These are phyloP conservation scores for Trichophyton benhamiae DNA, from an alignment of 2,329 filamentous ascomycete genomes.

Conservation along the genomic window DNA sequence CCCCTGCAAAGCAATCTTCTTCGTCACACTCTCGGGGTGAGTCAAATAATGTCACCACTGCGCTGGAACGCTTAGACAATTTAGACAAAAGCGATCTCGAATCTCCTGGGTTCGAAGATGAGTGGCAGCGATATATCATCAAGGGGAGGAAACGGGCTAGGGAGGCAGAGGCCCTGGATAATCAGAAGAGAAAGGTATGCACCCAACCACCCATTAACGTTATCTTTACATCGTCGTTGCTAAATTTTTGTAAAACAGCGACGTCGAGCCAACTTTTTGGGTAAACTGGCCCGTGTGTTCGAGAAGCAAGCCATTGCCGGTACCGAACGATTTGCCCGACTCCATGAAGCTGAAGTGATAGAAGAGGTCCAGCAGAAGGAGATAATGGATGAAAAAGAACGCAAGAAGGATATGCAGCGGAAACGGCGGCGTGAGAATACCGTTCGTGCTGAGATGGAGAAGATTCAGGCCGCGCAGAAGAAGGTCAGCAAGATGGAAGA, in stretches of 20 bases:
- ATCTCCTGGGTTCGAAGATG: conserved; percentile 38
- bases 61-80: conserved; percentile 49
- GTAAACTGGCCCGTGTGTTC: conserved; percentile 48
- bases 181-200: conserved; percentile 50
- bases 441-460: conserved; percentile 73
- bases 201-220: conserved; percentile 18
- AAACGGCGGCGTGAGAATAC: conserved; percentile 92
- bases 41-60: conserved; percentile 54
- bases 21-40: conserved; percentile 41
- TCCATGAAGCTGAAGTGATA: conserved; percentile 68
- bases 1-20: conserved; percentile 41
- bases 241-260: conserved; percentile 34
- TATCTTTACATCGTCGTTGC: background rate
- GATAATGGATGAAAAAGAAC: conserved; percentile 88
- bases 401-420: conserved; percentile 99
- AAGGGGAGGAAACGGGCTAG: conserved; percentile 54
- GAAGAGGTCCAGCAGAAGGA: conserved; percentile 82
- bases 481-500: conserved; percentile 68
- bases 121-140: conserved; percentile 43
- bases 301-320: conserved; percentile 56
- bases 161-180: conserved; percentile 53
- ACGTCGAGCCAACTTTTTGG: conserved; percentile 44
- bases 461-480: conserved; percentile 66
- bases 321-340: conserved; percentile 61
- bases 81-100: conserved; percentile 48